A percentile compares a stretch with the other conserved stretches of the same genome.
These are phyloP conservation scores for Uncinocarpus reesii DNA, from an alignment of 2,329 filamentous ascomycete genomes.

Conservation along the genomic window DNA sequence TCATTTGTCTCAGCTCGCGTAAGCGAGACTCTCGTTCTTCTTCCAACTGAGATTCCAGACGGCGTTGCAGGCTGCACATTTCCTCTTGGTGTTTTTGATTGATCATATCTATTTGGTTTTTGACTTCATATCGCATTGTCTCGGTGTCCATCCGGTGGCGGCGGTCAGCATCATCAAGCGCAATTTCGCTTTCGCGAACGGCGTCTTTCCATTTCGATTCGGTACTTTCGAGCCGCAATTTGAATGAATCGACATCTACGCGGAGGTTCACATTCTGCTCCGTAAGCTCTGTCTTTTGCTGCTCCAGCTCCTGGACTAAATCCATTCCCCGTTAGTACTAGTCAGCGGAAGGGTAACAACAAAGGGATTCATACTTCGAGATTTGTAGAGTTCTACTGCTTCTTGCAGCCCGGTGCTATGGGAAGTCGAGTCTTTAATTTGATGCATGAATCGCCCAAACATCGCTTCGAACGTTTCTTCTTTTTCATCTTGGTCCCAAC, in stretches of 20 bases:
- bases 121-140: conserved; percentile 32
- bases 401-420: conserved; percentile 64
- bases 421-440: conserved; percentile 58
- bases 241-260: conserved; percentile 56
- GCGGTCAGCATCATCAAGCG: conserved; percentile 43
- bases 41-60: conserved; percentile 56
- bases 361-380: conserved; percentile 47
- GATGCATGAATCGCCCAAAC: conserved; percentile 60
- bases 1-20: conserved; percentile 57
- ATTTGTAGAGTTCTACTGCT: conserved; percentile 56
- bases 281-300: conserved; percentile 41
- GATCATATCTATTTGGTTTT: conserved; percentile 43
- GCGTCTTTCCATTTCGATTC: conserved; percentile 44
- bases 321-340: too few species aligned
- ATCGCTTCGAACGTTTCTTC: conserved; percentile 67
- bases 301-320: conserved; percentile 49
- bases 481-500: conserved; percentile 68
- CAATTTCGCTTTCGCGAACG: conserved; percentile 43
- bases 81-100: conserved; percentile 57
- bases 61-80: conserved; percentile 53
- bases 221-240: conserved; percentile 41
- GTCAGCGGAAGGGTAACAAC: not conserved
- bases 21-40: conserved; percentile 50
- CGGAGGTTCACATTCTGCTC: conserved; percentile 48
- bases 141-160: conserved; percentile 42